Percentiles rank a stretch among this genome's conserved stretches.
phyloP scores from a whole-genome alignment of 1,284 basidiomycete genomes.

The Fomes fomentarius region DNA sequence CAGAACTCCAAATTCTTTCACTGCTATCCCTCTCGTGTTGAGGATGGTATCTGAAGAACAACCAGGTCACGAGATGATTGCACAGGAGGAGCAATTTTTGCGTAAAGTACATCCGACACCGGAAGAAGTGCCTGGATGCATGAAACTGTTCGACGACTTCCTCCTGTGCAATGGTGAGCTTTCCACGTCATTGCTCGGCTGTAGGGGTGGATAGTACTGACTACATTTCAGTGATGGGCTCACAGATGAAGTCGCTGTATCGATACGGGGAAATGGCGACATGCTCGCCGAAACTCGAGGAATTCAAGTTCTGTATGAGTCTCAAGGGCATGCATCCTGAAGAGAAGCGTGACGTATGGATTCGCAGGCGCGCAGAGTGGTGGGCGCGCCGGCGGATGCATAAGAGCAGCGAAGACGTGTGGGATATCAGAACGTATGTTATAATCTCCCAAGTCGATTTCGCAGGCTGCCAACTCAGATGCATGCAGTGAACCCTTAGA shows the following conservation, averaged over 20 bases:
- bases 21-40: neutral
- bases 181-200: neutral
- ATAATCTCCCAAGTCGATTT: neutral
- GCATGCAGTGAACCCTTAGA: conserved; percentile 31
- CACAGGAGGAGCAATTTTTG: conserved; percentile 69
- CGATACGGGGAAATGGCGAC: conserved; percentile 81
- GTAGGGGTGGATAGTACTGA: too few relatives aligned
- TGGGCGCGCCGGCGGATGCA: conserved; percentile 80
- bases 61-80: conserved; percentile 35
- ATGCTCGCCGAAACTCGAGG: conserved; percentile 83
- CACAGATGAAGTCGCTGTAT: conserved; percentile 87
- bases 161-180: conserved; percentile 71
- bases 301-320: conserved; percentile 96
- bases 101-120: conserved; percentile 66
- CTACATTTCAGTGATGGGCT: conserved; percentile 63
- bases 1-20: too few relatives aligned
- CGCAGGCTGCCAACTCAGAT: neutral
- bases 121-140: conserved; percentile 83
- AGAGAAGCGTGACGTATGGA: conserved; percentile 81
- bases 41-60: conserved; percentile 6
- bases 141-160: conserved; percentile 79
- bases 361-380: conserved; percentile 86
- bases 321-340: conserved; percentile 80
- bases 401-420: conserved; percentile 91
- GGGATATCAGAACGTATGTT: conserved; percentile 82